Evolutionary conservation across 1,284 basidiomycete species (phyloP).

Genomic region (Ustilago bromivora): DNA sequence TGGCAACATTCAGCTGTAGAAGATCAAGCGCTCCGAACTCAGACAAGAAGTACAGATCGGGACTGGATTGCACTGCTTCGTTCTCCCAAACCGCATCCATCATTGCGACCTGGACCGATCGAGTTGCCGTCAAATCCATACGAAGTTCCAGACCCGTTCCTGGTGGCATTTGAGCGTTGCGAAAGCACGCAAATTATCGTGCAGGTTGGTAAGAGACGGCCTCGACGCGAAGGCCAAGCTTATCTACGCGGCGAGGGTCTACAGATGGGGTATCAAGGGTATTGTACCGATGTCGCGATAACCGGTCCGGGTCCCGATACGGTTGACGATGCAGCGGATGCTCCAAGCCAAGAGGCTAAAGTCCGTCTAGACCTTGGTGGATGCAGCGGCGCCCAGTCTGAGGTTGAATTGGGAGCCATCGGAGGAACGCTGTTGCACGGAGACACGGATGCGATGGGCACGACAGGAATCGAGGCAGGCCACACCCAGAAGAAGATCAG

Average conservation of each 20-base stretch:
- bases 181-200: constrained; percentile 37
- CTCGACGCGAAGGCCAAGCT: constrained; percentile 14
- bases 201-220: constrained; percentile 29
- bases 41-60: not conserved
- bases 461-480: not conserved
- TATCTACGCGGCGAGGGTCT: constrained; percentile 36
- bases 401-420: not conserved
- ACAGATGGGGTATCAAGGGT: constrained; percentile 44
- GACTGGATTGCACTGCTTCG: not conserved
- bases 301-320: not conserved
- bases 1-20: constrained; percentile 38
- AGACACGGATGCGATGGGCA: not conserved
- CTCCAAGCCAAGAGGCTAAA: not conserved
- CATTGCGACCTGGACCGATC: not conserved
- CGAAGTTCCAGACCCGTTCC: not conserved
- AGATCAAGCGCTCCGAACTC: constrained; percentile 3
- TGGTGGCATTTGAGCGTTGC: constrained; percentile 13
- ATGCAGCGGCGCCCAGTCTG: constrained; percentile 5
- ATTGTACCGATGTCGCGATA: constrained; percentile 26
- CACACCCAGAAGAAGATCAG: not conserved
- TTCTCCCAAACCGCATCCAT: not conserved
- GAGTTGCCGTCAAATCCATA: not conserved
- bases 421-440: not conserved
- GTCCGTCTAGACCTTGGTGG: not conserved
- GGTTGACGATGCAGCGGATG: constrained; percentile 2